These are phyloP conservation scores for Podospora sp. DNA, from an alignment of 495 filamentous ascomycete genomes.

Conservation along the genomic window DNA sequence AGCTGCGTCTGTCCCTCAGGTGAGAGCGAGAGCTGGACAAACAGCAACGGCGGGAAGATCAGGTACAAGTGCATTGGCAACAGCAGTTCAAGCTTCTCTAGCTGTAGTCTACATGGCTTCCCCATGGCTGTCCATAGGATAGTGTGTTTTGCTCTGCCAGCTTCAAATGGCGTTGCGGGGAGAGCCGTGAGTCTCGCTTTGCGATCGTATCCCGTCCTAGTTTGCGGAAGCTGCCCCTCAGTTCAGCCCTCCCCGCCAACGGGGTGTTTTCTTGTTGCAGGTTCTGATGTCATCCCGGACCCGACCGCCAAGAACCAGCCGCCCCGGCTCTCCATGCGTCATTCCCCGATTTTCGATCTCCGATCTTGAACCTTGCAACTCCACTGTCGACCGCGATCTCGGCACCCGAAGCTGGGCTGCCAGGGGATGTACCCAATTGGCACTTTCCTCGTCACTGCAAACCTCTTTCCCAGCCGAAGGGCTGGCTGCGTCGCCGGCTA, in stretches of 20 bases:
- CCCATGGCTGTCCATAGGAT: neutral
- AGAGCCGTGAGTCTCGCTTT: neutral
- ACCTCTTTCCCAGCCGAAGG: neutral
- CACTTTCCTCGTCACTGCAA: neutral
- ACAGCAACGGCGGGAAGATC: conserved; percentile 14
- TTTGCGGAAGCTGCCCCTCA: neutral
- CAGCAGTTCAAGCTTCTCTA: too few species aligned
- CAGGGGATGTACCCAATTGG: neutral
- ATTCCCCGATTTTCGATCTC: conserved; percentile 13
- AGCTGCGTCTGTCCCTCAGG: conserved; percentile 22
- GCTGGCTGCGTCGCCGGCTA: neutral
- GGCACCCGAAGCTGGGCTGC: neutral
- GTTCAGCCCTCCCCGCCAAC: neutral
- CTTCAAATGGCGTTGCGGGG: neutral
- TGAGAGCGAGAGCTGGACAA: conserved; percentile 11
- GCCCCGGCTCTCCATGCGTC: conserved; percentile 12
- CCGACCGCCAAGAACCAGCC: neutral
- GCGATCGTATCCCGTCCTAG: neutral
- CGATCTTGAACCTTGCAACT: conserved; percentile 9
- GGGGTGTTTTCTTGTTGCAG: neutral
- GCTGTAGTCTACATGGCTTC: too few species aligned
- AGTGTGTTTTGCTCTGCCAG: neutral
- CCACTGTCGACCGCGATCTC: neutral
- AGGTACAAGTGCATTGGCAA: neutral
- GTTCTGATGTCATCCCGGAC: conserved; percentile 12